A percentile compares a stretch with the other conserved stretches of the same genome.
Evolutionary conservation across 768 basidiomycete species (phyloP).

Genomic region (Exidia glandulosa): DNA sequence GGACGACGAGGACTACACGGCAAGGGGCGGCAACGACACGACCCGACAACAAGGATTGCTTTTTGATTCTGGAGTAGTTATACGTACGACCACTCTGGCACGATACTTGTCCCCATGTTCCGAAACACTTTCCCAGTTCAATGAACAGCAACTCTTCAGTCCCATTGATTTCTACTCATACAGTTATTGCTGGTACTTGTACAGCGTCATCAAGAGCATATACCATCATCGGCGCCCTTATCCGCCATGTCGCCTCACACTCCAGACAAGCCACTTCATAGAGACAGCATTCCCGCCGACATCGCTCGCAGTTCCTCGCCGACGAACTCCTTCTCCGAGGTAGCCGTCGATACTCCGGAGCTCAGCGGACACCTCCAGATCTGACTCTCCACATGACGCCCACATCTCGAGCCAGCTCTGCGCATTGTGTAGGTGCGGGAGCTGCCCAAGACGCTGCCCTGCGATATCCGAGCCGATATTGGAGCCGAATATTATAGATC

Average conservation of each 20-base stretch:
- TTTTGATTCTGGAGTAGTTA: too few relatives aligned
- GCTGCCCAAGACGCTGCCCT: not conserved
- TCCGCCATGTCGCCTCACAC: not conserved
- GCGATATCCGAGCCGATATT: conserved; percentile 2
- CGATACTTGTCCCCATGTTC: too few relatives aligned
- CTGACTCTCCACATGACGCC: not conserved
- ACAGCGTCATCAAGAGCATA: too few relatives aligned
- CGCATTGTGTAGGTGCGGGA: not conserved
- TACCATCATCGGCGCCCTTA: too few relatives aligned
- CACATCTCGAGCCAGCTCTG: not conserved
- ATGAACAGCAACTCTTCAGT: too few relatives aligned
- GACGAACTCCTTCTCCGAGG: not conserved
- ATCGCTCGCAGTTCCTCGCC: not conserved
- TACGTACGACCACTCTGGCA: too few relatives aligned
- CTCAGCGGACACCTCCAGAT: not conserved
- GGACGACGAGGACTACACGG: too few relatives aligned
- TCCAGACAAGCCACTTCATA: not conserved
- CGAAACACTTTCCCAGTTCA: too few relatives aligned
- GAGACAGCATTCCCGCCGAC: not conserved
- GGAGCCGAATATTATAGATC: conserved; percentile 5
- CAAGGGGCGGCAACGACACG: too few relatives aligned
- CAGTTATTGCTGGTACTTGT: too few relatives aligned
- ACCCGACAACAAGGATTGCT: too few relatives aligned
- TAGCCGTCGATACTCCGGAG: not conserved
- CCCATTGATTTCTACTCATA: too few relatives aligned